Evolutionary conservation across 805 yeast species (phyloP).

Genomic region (Candida golubevii): DNA sequence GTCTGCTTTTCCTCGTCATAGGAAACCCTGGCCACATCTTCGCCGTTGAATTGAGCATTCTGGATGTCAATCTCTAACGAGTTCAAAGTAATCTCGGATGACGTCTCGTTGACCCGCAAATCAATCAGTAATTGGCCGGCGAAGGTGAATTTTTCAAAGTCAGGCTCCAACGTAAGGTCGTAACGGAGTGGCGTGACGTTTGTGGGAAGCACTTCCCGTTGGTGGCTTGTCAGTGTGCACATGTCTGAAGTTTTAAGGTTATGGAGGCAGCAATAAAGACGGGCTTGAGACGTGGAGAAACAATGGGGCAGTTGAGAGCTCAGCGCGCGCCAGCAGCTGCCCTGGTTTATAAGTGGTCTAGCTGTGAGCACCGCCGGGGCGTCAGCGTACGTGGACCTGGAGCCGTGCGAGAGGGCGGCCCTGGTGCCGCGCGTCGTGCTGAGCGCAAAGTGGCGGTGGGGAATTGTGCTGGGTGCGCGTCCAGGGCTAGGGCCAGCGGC

Average conservation of each 20-base stretch:
- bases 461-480: too few species aligned
- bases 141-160: slow-evolving; percentile 53
- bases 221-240: slow-evolving; percentile 10
- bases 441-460: too few species aligned
- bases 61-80: slow-evolving; percentile 60
- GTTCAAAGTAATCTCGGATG: slow-evolving; percentile 52
- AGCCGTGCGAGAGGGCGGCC: too few species aligned
- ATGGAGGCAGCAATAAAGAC: slow-evolving; percentile 8
- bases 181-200: slow-evolving; percentile 41
- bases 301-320: too few species aligned
- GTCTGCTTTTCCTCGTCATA: slow-evolving; percentile 37
- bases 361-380: too few species aligned
- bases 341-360: too few species aligned
- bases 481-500: too few species aligned
- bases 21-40: slow-evolving; percentile 19
- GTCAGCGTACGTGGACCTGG: too few species aligned
- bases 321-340: too few species aligned
- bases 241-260: slow-evolving; percentile 1
- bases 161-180: slow-evolving; percentile 38
- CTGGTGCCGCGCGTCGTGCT: too few species aligned
- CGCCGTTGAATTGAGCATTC: slow-evolving; percentile 38
- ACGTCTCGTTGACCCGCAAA: slow-evolving; percentile 46
- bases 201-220: slow-evolving; percentile 41
- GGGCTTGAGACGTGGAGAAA: background rate
- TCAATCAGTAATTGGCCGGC: slow-evolving; percentile 53